Evolutionary conservation across 1,284 basidiomycete species (phyloP).

Genomic region (Ganoderma multipileum): DNA sequence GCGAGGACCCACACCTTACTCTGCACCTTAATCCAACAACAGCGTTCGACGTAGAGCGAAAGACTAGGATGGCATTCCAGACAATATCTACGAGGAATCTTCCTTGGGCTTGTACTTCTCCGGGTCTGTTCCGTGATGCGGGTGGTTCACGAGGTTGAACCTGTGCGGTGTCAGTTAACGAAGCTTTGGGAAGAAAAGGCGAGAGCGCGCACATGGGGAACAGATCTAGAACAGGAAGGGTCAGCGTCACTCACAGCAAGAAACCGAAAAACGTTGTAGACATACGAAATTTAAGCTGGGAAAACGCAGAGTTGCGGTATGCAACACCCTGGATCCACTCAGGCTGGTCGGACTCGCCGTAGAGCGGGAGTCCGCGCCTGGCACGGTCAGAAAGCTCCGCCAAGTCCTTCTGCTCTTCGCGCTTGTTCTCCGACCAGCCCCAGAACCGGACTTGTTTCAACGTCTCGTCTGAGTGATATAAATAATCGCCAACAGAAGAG

Average conservation of each 20-base stretch:
- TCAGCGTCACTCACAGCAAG: conserved; percentile 16
- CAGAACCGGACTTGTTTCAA: conserved; percentile 84
- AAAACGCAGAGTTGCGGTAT: conserved; percentile 91
- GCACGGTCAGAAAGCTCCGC: conserved; percentile 79
- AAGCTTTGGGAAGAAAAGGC: not conserved
- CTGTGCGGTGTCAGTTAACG: conserved; percentile 47
- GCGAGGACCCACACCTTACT: not conserved
- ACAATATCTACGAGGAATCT: conserved; percentile 29
- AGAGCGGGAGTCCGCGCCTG: conserved; percentile 80
- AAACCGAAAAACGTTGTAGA: conserved; percentile 31
- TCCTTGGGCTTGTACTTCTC: conserved; percentile 69
- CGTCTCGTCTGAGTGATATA: not conserved
- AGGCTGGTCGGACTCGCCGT: conserved; percentile 85
- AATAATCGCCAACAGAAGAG: conserved; percentile 15
- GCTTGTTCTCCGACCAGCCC: conserved; percentile 94
- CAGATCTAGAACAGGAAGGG: conserved; percentile 48
- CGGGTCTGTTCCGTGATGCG: conserved; percentile 84
- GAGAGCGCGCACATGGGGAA: conserved; percentile 68
- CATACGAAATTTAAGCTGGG: conserved; percentile 91
- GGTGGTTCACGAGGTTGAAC: conserved; percentile 94
- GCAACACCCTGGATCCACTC: conserved; percentile 91
- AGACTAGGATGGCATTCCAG: conserved; percentile 17
- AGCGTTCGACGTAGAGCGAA: not conserved
- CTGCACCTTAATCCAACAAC: not conserved
- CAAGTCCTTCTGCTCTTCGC: conserved; percentile 80